These are phyloP conservation scores for Starmera amethionina DNA, from an alignment of 805 yeast genomes.

Conservation along the genomic window DNA sequence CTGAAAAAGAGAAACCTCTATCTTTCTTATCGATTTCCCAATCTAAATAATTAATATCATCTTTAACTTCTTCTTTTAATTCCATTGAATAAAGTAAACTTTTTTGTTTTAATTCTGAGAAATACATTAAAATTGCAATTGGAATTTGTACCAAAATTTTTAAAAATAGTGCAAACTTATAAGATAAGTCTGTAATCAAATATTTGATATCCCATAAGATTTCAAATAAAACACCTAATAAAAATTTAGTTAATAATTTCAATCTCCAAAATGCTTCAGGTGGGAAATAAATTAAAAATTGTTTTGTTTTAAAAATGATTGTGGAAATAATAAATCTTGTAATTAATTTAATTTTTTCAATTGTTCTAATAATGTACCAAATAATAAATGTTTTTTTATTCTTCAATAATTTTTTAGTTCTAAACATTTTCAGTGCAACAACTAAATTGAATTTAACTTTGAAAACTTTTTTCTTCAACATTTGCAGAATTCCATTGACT, in stretches of 20 bases:
- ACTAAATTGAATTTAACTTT: neutral
- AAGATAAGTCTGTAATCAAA: neutral
- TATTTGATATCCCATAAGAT: slow-evolving; percentile 1
- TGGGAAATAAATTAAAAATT: slow-evolving; percentile 1
- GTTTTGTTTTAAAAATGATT: neutral
- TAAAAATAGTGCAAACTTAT: neutral
- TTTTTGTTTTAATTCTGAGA: neutral
- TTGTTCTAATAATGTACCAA: neutral
- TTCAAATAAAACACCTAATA: neutral
- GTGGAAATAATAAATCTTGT: neutral
- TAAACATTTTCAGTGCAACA: neutral
- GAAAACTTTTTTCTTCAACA: neutral
- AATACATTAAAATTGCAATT: neutral
- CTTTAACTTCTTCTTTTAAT: neutral
- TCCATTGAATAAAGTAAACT: neutral
- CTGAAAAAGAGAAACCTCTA: neutral
- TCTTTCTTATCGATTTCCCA: slow-evolving; percentile 1
- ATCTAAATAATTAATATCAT: neutral
- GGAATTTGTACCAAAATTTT: neutral
- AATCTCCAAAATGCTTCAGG: neutral
- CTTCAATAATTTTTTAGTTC: neutral
- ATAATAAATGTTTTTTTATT: neutral
- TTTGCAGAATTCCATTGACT: neutral
- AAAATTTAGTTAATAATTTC: neutral
- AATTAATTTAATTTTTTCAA: slow-evolving; percentile 1